Evolutionary conservation across 225 moss, liverwort and hornwort species (phyloP), one percentile per base, ranked within the genome.

Genomic region (Thuidium tamariscinum): DNA sequence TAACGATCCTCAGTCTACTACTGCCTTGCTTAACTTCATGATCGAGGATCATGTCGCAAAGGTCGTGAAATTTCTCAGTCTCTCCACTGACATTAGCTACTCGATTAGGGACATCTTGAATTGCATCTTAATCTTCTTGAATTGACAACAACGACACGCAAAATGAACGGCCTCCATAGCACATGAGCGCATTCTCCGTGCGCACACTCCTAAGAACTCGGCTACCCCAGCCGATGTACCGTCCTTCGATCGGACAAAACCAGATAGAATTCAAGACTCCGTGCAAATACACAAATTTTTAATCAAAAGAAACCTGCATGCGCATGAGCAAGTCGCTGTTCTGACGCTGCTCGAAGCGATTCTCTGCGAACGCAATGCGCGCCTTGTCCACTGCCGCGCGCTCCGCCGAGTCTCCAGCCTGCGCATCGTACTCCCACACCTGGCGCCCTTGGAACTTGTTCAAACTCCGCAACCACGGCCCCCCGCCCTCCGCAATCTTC

Each of bases 291-390:
- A 41, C 15, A 80, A 86, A 39, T 26, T 54, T 55, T 20, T 29
- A 39, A 37, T 65, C 37, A 52, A 79, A 48, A 59, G 89, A 73
- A 81, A 94, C 98, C 82, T 98, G 96, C 83, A 94, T 75, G 78
- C 98, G 95, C 97, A 98, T 95, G 65, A 95, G 88, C 76, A 95
- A 75, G 89, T 98, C 97, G 78, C 95, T 88, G 89, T 97, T 97
- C 77, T 97, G 96, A 32, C 88, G 91, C 79, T 91, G 89, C 83
- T 97, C 93, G 65, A 92, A 92, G 26, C 95, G 95, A 88, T 92
- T 91, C 70, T 92, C 79, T 8, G 89, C 73, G 82, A 89, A 98
- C 41, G 61, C 51, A 27, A 74, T 72, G n/a, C 98, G 95, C 26
- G 94, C 98, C 42, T 95, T 92, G 26, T 97, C 94, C 69, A 97